Conservation (phyloP, 768 basidiomycete species). For the Hydnomerulius pinastri region DNA sequence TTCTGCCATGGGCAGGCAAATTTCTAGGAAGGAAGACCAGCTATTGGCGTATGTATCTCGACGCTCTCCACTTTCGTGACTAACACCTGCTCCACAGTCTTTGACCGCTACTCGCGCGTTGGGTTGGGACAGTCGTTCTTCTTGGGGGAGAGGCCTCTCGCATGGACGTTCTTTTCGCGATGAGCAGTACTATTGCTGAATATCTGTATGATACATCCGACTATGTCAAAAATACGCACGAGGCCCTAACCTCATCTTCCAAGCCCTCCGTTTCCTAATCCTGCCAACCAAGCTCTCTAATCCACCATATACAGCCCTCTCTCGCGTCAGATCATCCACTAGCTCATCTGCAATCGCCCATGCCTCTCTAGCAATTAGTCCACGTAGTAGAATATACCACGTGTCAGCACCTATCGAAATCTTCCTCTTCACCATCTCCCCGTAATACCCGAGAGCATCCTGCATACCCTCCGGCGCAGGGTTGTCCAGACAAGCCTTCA, state of each 20-base stretch:
- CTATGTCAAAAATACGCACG: constrained; percentile 29
- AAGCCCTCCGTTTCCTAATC: constrained; percentile 44
- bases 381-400: constrained; percentile 75
- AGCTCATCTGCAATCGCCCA: constrained; percentile 64
- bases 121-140: constrained; percentile 70
- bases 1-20: constrained; percentile 86
- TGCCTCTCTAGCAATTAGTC: constrained; percentile 56
- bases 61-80: constrained; percentile 6
- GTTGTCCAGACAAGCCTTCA: constrained; percentile 64
- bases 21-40: constrained; percentile 87
- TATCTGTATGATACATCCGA: constrained; percentile 9
- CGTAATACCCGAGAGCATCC: constrained; percentile 59
- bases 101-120: constrained; percentile 66
- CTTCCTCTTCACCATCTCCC: constrained; percentile 55
- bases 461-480: constrained; percentile 49
- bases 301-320: constrained; percentile 46
- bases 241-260: constrained; percentile 29
- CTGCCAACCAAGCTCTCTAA: constrained; percentile 51
- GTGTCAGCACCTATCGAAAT: constrained; percentile 60
- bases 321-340: constrained; percentile 58
- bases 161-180: constrained; percentile 16
- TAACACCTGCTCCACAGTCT: constrained; percentile 48
- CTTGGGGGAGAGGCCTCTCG: constrained; percentile 36
- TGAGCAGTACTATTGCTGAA: constrained; percentile 10
- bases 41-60: constrained; percentile 68